Evolutionary conservation across 2,329 filamentous ascomycete species (phyloP), one percentile per base, ranked within the genome.

Genomic region (Plectosphaerella sp.): DNA sequence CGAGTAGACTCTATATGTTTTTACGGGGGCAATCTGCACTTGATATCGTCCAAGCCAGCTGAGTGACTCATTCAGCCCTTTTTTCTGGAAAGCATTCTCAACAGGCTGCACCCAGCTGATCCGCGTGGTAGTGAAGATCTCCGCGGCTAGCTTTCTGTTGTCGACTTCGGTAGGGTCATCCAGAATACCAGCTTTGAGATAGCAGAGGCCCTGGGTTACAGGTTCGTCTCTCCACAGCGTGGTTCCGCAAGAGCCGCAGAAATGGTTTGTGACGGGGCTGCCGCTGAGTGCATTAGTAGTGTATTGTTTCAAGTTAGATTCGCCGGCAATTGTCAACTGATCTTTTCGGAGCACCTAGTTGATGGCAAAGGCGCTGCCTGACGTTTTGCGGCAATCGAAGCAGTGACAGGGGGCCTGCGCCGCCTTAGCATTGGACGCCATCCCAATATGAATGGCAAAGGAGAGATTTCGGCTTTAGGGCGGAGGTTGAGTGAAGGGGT

Each of bases 371-470:
- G 48, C 51, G 41, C 53, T 55, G 4, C 48, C 53, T 1, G 51
- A 55, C 5, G 45, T 46, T 18, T 47, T 53, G 18, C 51, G 51
- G 36, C 53, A 55, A 10, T 53, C 48, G 12, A 11, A 12, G 41
- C 51, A 55, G 39, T 53, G 51, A n/a, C 51, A 55, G 6, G 50
- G 18, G 8, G 53, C 36, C 53, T 55, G 43, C 3, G 4, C 11
- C 15, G 4, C 28, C 24, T 47, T 47, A 47, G 45, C 16, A n/a
- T n/a, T n/a, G n/a, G n/a, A n/a, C n/a, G n/a, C n/a, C n/a, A n/a
- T n/a, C n/a, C 9, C 2, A 18, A 9, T 9, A 5, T 28, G 2
- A 28, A 22, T 5, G 24, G 14, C 15, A 16, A 11, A 24, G 16
- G 35, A 11, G n/a, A n/a, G n/a, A n/a, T n/a, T n/a, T n/a, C n/a